Conservation (phyloP, 495 filamentous ascomycete species). For the Neurospora sublineolata region DNA sequence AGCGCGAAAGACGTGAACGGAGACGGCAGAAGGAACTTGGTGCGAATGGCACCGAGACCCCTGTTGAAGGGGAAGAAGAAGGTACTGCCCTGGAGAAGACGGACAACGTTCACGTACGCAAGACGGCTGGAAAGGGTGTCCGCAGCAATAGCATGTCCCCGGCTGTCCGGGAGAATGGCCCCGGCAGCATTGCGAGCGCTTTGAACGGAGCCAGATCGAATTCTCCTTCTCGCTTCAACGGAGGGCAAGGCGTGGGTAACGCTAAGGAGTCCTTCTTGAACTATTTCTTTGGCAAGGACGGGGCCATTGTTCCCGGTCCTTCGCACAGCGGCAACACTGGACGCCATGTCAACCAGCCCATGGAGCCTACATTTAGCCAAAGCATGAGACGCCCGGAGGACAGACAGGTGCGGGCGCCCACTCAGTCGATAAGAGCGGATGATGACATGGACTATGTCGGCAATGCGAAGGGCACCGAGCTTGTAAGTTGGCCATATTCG, state of each 20-base stretch:
- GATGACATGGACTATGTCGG: slow-evolving; percentile 25
- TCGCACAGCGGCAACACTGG: slow-evolving; percentile 31
- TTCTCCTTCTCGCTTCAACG: slow-evolving; percentile 50
- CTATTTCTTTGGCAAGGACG: slow-evolving; percentile 97
- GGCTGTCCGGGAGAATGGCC: slow-evolving; percentile 49
- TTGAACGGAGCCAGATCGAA: slow-evolving; percentile 56
- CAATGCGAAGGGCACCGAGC: slow-evolving; percentile 19
- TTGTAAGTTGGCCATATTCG: slow-evolving; percentile 41
- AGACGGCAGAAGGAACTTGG: slow-evolving; percentile 71
- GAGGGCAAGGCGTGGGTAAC: slow-evolving; percentile 29
- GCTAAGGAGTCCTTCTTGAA: slow-evolving; percentile 85
- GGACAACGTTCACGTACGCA: slow-evolving; percentile 33
- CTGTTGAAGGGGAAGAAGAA: slow-evolving; percentile 64
- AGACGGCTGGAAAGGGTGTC: slow-evolving; percentile 40
- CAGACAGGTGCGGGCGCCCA: slow-evolving; percentile 31
- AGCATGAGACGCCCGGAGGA: slow-evolving; percentile 71
- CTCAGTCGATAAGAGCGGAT: slow-evolving; percentile 19
- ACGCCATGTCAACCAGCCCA: slow-evolving; percentile 59
- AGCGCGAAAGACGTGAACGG: slow-evolving; percentile 72
- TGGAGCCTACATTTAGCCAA: slow-evolving; percentile 72
- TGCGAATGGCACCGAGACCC: slow-evolving; percentile 60
- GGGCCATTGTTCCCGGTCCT: slow-evolving; percentile 36
- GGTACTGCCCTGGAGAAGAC: slow-evolving; percentile 46
- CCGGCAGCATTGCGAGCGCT: slow-evolving; percentile 50
- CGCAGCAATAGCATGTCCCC: slow-evolving; percentile 63